A percentile compares a stretch with the other conserved stretches of the same genome.
These are phyloP conservation scores for Alloascoidea africana DNA, from an alignment of 805 yeast species.

Conservation along the genomic window DNA sequence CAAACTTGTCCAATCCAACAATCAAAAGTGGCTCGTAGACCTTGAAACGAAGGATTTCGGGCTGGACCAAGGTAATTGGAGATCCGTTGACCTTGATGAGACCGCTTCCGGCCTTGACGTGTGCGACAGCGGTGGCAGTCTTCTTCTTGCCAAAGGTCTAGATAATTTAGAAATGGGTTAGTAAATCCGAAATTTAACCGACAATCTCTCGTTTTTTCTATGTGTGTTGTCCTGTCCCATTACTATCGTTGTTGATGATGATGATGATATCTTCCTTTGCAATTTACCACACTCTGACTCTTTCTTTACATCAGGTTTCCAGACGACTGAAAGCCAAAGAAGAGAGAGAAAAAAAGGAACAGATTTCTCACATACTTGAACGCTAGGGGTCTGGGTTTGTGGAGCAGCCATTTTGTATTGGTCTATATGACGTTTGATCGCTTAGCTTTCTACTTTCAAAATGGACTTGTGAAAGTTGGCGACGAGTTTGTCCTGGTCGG, in stretches of 20 bases:
- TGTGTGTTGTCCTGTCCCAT: constrained; percentile 48
- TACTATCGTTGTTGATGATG: not conserved
- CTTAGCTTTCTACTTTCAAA: too few relatives aligned
- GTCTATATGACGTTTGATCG: too few relatives aligned
- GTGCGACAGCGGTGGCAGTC: constrained; percentile 99
- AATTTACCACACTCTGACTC: constrained; percentile 24
- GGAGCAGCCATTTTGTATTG: not conserved
- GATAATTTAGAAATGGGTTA: constrained; percentile 11
- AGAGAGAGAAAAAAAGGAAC: constrained; percentile 42
- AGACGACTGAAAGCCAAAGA: constrained; percentile 38
- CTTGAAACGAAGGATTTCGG: constrained; percentile 98
- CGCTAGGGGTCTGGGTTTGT: not conserved
- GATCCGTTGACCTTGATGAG: constrained; percentile 98
- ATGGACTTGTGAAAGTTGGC: too few relatives aligned
- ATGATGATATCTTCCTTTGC: not conserved
- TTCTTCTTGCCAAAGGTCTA: constrained; percentile 99
- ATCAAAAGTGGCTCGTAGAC: constrained; percentile 98
- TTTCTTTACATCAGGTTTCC: constrained; percentile 31
- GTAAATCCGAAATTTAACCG: not conserved
- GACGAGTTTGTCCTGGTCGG: too few relatives aligned
- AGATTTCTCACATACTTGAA: constrained; percentile 1
- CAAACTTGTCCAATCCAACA: constrained; percentile 98
- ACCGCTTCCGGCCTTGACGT: constrained; percentile 98
- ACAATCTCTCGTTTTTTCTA: constrained; percentile 19
- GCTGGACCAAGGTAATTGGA: constrained; percentile 98